These are phyloP conservation scores for Phytophthora tentaculata DNA, from an alignment of 352 stramenopile genomes.

Conservation along the genomic window DNA sequence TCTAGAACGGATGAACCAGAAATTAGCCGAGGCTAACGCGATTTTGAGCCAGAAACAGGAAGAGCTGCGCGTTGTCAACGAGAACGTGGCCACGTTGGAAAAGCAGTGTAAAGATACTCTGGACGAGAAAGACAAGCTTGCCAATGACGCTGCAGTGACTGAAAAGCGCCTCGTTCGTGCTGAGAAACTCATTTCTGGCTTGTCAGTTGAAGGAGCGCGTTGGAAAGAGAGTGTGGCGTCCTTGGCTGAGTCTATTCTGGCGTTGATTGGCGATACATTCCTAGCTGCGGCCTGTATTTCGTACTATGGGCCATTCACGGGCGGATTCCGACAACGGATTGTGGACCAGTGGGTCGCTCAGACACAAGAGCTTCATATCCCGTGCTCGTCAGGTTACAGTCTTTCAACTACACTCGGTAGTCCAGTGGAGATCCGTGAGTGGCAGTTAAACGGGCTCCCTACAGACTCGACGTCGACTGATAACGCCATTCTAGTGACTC, in stretches of 20 bases:
- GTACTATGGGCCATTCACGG: constrained; percentile 95
- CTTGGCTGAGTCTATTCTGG: constrained; percentile 78
- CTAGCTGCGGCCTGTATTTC: constrained; percentile 92
- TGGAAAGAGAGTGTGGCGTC: constrained; percentile 91
- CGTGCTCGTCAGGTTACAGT: constrained; percentile 76
- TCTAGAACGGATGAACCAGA: constrained; percentile 92
- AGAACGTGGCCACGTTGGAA: constrained; percentile 90
- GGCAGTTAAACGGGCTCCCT: constrained; percentile 92
- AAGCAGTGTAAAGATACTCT: constrained; percentile 92
- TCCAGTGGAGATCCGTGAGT: constrained; percentile 92
- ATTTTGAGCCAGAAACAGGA: constrained; percentile 89
- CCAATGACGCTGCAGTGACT: constrained; percentile 85
- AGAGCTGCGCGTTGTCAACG: constrained; percentile 89
- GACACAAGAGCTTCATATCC: constrained; percentile 71
- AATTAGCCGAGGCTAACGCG: constrained; percentile 89
- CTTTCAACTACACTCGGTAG: constrained; percentile 85
- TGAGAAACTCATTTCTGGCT: constrained; percentile 91
- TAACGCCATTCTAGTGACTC: constrained; percentile 92
- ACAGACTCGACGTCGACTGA: constrained; percentile 93
- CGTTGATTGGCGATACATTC: constrained; percentile 93
- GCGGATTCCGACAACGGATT: constrained; percentile 82
- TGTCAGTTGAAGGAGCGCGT: constrained; percentile 92
- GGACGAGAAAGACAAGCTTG: constrained; percentile 92
- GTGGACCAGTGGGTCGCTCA: constrained; percentile 74
- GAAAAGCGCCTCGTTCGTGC: constrained; percentile 90